phyloP scores from a whole-genome alignment of 177 flowering plant species.

The Tripterygium wilfordii region DNA sequence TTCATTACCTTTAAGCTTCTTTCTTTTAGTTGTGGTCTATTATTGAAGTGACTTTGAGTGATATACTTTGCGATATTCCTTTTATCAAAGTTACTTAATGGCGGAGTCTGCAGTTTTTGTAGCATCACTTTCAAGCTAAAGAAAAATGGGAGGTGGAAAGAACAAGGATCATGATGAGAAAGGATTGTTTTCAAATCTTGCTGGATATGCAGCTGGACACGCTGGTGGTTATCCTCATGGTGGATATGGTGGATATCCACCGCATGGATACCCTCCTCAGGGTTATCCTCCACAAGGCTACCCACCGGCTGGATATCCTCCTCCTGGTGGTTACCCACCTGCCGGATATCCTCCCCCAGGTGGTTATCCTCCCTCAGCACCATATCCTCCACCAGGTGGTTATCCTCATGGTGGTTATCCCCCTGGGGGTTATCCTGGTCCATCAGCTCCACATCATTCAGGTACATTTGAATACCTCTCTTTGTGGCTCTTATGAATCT shows the following conservation, averaged over 20 bases:
- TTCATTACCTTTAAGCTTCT: too few species aligned
- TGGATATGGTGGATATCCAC: slow-evolving; percentile 21
- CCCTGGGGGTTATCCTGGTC: slow-evolving; percentile 34
- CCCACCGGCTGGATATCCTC: slow-evolving; percentile 22
- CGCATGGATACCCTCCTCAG: slow-evolving; percentile 15
- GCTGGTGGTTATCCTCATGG: slow-evolving; percentile 22
- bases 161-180: neutral
- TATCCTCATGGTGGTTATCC: slow-evolving; percentile 32
- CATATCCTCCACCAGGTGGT: slow-evolving; percentile 22
- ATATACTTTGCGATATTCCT: neutral
- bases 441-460: slow-evolving; percentile 4
- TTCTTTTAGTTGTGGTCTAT: too few species aligned
- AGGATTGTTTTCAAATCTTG: slow-evolving; percentile 14
- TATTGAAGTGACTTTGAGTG: too few species aligned
- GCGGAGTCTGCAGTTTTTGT: neutral
- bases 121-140: neutral
- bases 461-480: slow-evolving; percentile 1
- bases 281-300: too few species aligned
- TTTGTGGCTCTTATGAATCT: too few species aligned
- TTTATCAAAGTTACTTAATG: too few species aligned
- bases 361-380: slow-evolving; percentile 22
- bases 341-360: slow-evolving; percentile 28
- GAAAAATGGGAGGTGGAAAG: slow-evolving; percentile 5
- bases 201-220: too few species aligned
- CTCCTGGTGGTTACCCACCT: slow-evolving; percentile 17